Conservation (phyloP, 2,329 filamentous ascomycete species). For the Hypoxylon sp. region DNA sequence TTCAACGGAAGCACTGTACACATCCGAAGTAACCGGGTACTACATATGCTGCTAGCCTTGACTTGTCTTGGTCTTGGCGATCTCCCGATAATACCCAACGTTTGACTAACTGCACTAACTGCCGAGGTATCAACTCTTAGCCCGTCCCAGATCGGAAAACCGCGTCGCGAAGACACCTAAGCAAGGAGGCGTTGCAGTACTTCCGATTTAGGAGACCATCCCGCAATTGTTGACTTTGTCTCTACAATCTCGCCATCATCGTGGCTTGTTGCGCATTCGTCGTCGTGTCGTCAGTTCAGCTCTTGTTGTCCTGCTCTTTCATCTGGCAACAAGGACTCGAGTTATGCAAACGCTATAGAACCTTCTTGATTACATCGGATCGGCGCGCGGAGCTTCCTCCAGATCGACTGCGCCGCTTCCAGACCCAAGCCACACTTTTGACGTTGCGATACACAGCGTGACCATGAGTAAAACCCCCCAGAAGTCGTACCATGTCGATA, state of each 20-base stretch:
- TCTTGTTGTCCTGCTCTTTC: neutral
- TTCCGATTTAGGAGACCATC: slow-evolving; percentile 11
- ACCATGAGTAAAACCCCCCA: neutral
- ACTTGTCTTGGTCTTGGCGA: slow-evolving; percentile 25
- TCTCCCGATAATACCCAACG: slow-evolving; percentile 30
- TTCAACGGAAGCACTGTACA: slow-evolving; percentile 2
- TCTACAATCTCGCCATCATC: slow-evolving; percentile 26
- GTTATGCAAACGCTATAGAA: neutral
- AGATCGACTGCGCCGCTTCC: slow-evolving; percentile 16
- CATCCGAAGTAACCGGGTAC: slow-evolving; percentile 30
- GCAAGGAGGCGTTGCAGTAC: slow-evolving; percentile 24
- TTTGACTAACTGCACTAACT: slow-evolving; percentile 4
- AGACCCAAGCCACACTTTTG: slow-evolving; percentile 23
- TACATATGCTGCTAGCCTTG: slow-evolving; percentile 1
- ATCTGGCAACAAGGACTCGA: neutral
- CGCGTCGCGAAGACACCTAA: slow-evolving; percentile 22
- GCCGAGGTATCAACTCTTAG: slow-evolving; percentile 9
- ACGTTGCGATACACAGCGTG: slow-evolving; percentile 5
- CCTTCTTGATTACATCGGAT: slow-evolving; percentile 20
- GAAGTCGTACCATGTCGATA: slow-evolving; percentile 5
- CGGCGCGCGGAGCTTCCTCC: slow-evolving; percentile 1
- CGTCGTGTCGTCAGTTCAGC: slow-evolving; percentile 1
- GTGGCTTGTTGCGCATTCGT: slow-evolving; percentile 27
- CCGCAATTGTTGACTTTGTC: neutral
- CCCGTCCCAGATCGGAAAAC: slow-evolving; percentile 16